A percentile compares a stretch with the other conserved stretches of the same genome.
These are phyloP conservation scores for Sporothrix variecibatus DNA, from an alignment of 2,329 filamentous ascomycete species.

Conservation along the genomic window DNA sequence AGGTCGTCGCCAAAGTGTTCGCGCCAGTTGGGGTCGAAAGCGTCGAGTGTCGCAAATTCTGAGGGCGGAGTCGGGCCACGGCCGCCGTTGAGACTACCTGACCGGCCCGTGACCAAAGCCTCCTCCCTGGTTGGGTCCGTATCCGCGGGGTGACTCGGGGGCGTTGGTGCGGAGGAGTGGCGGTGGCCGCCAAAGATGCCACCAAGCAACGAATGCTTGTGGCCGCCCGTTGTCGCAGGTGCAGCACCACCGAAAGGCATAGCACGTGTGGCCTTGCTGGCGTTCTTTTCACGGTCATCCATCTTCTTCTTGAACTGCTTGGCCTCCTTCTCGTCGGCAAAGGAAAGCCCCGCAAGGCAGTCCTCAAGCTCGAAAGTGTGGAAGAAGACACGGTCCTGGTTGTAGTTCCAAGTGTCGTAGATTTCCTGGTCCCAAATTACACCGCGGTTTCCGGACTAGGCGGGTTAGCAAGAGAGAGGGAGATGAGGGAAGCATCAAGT, in stretches of 20 bases:
- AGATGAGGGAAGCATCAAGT: not conserved
- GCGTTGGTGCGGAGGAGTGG: conserved; percentile 52
- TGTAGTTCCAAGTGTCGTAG: conserved; percentile 92
- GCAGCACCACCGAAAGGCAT: conserved; percentile 69
- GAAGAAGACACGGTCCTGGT: conserved; percentile 96
- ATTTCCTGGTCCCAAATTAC: conserved; percentile 98
- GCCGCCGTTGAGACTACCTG: conserved; percentile 40
- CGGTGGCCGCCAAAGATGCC: conserved; percentile 63
- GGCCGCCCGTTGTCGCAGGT: conserved; percentile 39
- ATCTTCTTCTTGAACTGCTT: conserved; percentile 98
- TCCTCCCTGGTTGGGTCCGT: conserved; percentile 36
- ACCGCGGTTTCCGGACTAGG: conserved; percentile 72
- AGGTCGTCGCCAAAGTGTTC: conserved; percentile 67
- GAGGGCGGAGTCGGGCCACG: conserved; percentile 43
- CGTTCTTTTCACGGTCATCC: conserved; percentile 92
- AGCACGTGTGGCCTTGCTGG: conserved; percentile 79
- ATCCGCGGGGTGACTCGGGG: conserved; percentile 58
- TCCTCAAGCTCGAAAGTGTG: conserved; percentile 96
- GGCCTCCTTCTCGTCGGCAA: conserved; percentile 96
- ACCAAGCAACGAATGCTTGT: conserved; percentile 55
- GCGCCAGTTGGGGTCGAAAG: conserved; percentile 65
- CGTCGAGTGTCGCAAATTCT: conserved; percentile 64
- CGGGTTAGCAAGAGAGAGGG: conserved; percentile 28
- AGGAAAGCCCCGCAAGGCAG: conserved; percentile 85
- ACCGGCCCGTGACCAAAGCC: conserved; percentile 38